A percentile compares a stretch with the other conserved stretches of the same genome.
Evolutionary conservation across 257 asterid genomes (phyloP).

Genomic region (Plantago ovata): DNA sequence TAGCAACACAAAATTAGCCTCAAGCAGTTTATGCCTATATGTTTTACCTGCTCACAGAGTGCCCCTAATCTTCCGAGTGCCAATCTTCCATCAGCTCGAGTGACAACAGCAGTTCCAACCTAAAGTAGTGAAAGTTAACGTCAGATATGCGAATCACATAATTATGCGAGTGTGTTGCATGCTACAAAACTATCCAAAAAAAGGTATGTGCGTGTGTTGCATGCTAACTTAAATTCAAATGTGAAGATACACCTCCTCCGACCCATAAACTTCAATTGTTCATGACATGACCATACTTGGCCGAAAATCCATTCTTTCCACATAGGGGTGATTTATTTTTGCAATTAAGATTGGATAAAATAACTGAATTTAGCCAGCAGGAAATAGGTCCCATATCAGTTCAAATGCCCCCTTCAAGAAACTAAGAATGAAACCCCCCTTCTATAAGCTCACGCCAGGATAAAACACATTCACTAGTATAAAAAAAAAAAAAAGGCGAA

Average conservation of each 20-base stretch:
- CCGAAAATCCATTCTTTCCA: not conserved
- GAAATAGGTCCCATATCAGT: too few species aligned
- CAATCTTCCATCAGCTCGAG: constrained; percentile 71
- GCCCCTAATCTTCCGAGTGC: constrained; percentile 97
- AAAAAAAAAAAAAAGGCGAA: too few species aligned
- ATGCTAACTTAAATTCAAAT: not conserved
- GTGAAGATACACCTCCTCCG: too few species aligned
- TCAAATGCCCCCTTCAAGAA: too few species aligned
- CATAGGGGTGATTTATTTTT: not conserved
- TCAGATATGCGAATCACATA: constrained; percentile 7
- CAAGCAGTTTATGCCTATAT: constrained; percentile 11
- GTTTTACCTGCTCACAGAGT: constrained; percentile 89
- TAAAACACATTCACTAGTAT: too few species aligned
- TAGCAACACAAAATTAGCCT: constrained; percentile 2
- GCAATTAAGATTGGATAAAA: too few species aligned
- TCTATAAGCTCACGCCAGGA: too few species aligned
- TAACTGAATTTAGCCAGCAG: too few species aligned
- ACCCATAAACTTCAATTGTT: too few species aligned
- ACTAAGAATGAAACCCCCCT: too few species aligned
- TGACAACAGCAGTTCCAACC: constrained; percentile 92
- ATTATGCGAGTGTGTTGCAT: not conserved
- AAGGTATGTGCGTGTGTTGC: too few species aligned
- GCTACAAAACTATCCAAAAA: not conserved
- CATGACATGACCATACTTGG: constrained; percentile 1
- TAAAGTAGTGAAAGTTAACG: constrained; percentile 21